A percentile compares a stretch with the other conserved stretches of the same genome.
These are phyloP conservation scores for Thuja plicata DNA, from an alignment of 83 land plant species.

Conservation along the genomic window DNA sequence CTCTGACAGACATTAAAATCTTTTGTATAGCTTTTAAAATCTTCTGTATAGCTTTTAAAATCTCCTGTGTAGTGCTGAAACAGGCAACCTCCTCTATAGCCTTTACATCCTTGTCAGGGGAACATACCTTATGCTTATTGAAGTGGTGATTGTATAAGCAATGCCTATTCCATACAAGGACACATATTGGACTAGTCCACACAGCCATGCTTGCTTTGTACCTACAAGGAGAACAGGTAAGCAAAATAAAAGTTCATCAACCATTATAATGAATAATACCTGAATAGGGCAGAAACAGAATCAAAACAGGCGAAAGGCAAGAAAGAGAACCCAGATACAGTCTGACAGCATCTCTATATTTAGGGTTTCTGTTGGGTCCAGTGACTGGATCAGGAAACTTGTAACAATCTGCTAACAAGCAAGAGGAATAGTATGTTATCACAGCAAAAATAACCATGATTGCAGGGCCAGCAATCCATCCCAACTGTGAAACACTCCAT, in stretches of 20 bases:
- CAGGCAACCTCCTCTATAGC: not conserved
- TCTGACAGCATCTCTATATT: constrained; percentile 46
- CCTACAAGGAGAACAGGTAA: constrained; percentile 28
- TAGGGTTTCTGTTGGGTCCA: constrained; percentile 28
- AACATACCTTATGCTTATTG: constrained; percentile 38
- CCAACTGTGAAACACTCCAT: constrained; percentile 54
- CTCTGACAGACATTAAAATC: not conserved
- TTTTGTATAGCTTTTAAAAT: too few species aligned
- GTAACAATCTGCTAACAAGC: constrained; percentile 44
- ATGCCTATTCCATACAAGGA: constrained; percentile 36
- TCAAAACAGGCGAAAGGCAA: not conserved
- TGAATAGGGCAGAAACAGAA: not conserved
- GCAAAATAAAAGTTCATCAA: constrained; percentile 1
- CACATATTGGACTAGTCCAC: constrained; percentile 42
- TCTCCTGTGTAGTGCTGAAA: not conserved
- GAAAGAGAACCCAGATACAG: constrained; percentile 31
- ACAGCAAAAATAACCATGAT: constrained; percentile 33
- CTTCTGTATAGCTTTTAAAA: not conserved
- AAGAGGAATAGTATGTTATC: constrained; percentile 39
- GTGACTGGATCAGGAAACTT: constrained; percentile 41
- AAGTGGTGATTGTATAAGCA: constrained; percentile 55
- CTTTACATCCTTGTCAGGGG: not conserved
- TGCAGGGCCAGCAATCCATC: constrained; percentile 60
- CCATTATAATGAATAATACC: not conserved
- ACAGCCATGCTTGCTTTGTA: constrained; percentile 27